Evolutionary conservation across 495 filamentous ascomycete genomes (phyloP).

Genomic region (Tuber umbilicatum): DNA sequence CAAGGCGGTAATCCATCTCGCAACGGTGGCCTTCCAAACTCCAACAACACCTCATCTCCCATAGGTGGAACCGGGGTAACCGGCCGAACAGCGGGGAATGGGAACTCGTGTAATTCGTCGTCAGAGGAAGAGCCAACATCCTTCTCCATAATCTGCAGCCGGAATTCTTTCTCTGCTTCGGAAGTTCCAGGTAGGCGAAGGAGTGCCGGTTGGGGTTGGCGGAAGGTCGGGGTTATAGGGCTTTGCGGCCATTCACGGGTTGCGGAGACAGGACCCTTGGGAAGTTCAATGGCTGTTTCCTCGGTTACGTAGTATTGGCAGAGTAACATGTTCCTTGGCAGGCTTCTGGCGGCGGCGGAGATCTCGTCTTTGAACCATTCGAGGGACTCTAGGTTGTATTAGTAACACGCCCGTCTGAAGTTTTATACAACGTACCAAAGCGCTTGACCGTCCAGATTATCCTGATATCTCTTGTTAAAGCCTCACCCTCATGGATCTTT

Average conservation of each 20-base stretch:
- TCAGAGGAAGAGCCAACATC: slow-evolving; percentile 9
- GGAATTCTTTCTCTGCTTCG: slow-evolving; percentile 50
- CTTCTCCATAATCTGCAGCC: slow-evolving; percentile 27
- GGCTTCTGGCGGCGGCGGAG: slow-evolving; percentile 79
- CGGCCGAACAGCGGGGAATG: slow-evolving; percentile 38
- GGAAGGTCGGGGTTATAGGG: slow-evolving; percentile 27
- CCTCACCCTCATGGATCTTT: slow-evolving; percentile 86
- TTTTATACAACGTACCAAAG: slow-evolving; percentile 25
- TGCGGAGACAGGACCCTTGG: slow-evolving; percentile 38
- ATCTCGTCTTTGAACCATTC: slow-evolving; percentile 95
- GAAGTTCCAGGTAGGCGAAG: slow-evolving; percentile 12
- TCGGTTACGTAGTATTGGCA: slow-evolving; percentile 91
- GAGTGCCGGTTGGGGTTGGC: slow-evolving; percentile 25
- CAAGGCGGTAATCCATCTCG: slow-evolving; percentile 74
- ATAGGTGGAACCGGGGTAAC: slow-evolving; percentile 30
- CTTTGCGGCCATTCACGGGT: slow-evolving; percentile 41
- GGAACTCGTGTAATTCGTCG: slow-evolving; percentile 23
- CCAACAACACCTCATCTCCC: slow-evolving; percentile 57
- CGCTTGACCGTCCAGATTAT: slow-evolving; percentile 88
- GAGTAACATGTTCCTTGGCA: slow-evolving; percentile 72
- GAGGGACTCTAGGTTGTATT: slow-evolving; percentile 66
- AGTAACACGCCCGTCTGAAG: slow-evolving; percentile 5
- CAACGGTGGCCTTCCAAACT: slow-evolving; percentile 87
- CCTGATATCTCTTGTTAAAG: slow-evolving; percentile 79
- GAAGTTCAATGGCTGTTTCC: slow-evolving; percentile 36